Evolutionary conservation across 768 basidiomycete genomes (phyloP).

Genomic region (Leccinellum albellum): DNA sequence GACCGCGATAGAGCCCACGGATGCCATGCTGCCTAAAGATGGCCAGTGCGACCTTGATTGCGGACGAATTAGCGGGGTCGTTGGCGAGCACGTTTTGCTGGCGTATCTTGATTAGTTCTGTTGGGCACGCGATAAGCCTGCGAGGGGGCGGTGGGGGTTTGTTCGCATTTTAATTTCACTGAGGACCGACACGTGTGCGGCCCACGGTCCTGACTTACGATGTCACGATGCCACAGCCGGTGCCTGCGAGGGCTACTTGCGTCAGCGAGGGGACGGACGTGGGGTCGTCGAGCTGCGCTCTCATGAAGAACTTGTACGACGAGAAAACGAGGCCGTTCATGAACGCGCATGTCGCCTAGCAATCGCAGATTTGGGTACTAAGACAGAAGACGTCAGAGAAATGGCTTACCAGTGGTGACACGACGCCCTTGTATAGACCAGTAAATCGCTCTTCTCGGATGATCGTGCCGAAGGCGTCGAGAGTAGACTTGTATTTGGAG

Average conservation of each 20-base stretch:
- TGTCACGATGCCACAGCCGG: constrained; percentile 73
- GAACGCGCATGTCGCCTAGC: constrained; percentile 62
- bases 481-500: constrained; percentile 55
- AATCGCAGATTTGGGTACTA: not conserved
- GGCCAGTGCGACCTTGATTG: constrained; percentile 48
- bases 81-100: constrained; percentile 55
- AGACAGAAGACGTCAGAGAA: not conserved
- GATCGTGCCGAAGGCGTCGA: constrained; percentile 66
- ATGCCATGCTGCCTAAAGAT: constrained; percentile 58
- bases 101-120: constrained; percentile 85
- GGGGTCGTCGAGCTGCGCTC: constrained; percentile 50
- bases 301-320: constrained; percentile 77
- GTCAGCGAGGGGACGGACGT: constrained; percentile 55
- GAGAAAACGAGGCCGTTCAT: constrained; percentile 88
- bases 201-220: constrained; percentile 48
- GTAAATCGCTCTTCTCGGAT: constrained; percentile 62
- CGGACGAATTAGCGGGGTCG: constrained; percentile 38
- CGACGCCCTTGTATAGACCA: constrained; percentile 73
- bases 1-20: constrained; percentile 72
- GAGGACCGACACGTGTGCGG: not conserved
- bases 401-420: constrained; percentile 69
- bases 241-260: constrained; percentile 76
- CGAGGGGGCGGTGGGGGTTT: not conserved
- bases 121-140: constrained; percentile 76
- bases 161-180: not conserved